phyloP scores from a whole-genome alignment of 345 rosid species.

The Eucalyptus victrix region DNA sequence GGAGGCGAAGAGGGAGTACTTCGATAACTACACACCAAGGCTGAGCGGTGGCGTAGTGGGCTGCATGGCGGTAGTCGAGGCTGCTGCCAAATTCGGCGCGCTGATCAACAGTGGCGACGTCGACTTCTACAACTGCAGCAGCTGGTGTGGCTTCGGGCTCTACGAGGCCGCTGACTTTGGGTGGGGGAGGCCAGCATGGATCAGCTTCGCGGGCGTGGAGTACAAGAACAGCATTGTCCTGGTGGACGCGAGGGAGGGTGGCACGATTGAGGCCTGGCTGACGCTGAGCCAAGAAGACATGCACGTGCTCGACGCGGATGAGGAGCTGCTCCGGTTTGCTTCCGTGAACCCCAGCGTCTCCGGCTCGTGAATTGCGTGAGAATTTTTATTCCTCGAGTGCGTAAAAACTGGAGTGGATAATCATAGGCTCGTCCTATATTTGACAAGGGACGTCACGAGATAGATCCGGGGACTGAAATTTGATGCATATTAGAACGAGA shows the following conservation, averaged over 20 bases:
- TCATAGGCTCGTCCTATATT: not conserved
- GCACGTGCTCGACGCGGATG: constrained; percentile 1
- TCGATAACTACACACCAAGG: not conserved
- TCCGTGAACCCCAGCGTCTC: not conserved
- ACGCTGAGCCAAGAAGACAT: constrained; percentile 6
- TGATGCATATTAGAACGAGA: not conserved
- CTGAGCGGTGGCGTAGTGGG: not conserved
- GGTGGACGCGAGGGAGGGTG: not conserved
- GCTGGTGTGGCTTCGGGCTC: constrained; percentile 8
- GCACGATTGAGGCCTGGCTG: constrained; percentile 14
- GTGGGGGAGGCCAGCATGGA: constrained; percentile 24
- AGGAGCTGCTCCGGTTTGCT: constrained; percentile 5
- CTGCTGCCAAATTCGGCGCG: not conserved
- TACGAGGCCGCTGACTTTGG: constrained; percentile 14
- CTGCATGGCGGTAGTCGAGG: not conserved
- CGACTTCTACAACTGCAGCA: not conserved
- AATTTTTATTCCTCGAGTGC: not conserved
- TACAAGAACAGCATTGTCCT: not conserved
- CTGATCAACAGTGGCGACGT: not conserved
- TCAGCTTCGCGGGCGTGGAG: not conserved
- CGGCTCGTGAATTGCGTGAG: not conserved
- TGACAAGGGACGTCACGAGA: not conserved
- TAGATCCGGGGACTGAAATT: not conserved
- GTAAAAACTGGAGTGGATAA: not conserved
- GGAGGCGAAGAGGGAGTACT: not conserved